These are phyloP conservation scores for Lactifluus pinguis DNA, from an alignment of 768 basidiomycete genomes.

Conservation along the genomic window DNA sequence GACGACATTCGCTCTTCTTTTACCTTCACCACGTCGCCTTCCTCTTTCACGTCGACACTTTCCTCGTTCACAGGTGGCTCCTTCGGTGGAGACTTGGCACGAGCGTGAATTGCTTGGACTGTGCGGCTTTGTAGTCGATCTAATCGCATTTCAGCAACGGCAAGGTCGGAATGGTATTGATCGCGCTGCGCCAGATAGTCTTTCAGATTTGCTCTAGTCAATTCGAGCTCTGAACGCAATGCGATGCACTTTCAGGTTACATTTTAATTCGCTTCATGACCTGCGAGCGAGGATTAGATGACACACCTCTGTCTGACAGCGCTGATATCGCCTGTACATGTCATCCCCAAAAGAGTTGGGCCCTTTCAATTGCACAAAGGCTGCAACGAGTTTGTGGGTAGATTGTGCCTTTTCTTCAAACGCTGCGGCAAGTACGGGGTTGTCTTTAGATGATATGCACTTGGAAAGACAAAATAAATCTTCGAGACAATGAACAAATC, in stretches of 20 bases:
- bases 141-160: constrained; percentile 48
- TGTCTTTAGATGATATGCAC: constrained; percentile 21
- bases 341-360: constrained; percentile 30
- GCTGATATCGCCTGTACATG: constrained; percentile 40
- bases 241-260: constrained; percentile 38
- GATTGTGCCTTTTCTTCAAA: constrained; percentile 48
- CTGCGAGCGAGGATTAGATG: neutral
- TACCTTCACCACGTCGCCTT: constrained; percentile 23
- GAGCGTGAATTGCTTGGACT: constrained; percentile 25
- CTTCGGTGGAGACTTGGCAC: constrained; percentile 3
- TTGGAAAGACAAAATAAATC: constrained; percentile 17
- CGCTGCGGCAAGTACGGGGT: constrained; percentile 28
- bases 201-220: constrained; percentile 40
- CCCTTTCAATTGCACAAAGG: constrained; percentile 41
- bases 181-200: constrained; percentile 43
- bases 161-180: constrained; percentile 41
- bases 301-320: constrained; percentile 51
- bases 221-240: constrained; percentile 48
- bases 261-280: constrained; percentile 7
- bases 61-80: constrained; percentile 12
- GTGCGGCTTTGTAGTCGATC: constrained; percentile 52
- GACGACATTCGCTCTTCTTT: constrained; percentile 46
- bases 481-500: constrained; percentile 18
- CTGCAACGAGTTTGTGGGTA: constrained; percentile 51
- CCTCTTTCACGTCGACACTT: constrained; percentile 13